Evolutionary conservation across 768 basidiomycete genomes (phyloP), one percentile per base, ranked within the genome.

Genomic region (Mycena olivaceomarginata): DNA sequence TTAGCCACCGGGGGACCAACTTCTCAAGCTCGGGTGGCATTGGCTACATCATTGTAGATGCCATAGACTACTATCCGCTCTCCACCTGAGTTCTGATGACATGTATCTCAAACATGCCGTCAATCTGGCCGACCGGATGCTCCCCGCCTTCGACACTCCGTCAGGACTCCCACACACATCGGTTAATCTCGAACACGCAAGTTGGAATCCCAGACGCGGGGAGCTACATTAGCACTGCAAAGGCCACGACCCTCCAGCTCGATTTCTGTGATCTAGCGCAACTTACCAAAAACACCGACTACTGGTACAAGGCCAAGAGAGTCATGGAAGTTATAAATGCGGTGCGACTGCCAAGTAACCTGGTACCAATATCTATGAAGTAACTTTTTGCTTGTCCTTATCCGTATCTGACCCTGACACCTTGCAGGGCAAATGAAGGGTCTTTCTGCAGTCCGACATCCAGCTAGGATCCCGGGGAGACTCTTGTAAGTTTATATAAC

Each of bases 381-480:
- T 95, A 63, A 89, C 18, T n/a, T n/a, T n/a, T n/a, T n/a, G 39
- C 6, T 57, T 48, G 4, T 57, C 10, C 13, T 15, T 6, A n/a
- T n/a, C n/a, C n/a, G n/a, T n/a, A n/a, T n/a, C n/a, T 25, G n/a
- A n/a, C n/a, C n/a, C n/a, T 4, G 10, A 57, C 12, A 11, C 51
- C 18, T 15, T 25, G 31, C 40, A 85, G 83, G 59, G 72, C 75
- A 9, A 70, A 77, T 48, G 72, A 76, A 22, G 84, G 82, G 16
- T 70, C 66, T 1, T 85, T 83, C 51, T 40, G 48, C 82, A 87
- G 22, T 89, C 92, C 13, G 89, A 93, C 37, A 94, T 96, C 75
- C 91, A 95, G 11, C 89, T 96, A 16, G 95, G 95, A 16, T 94
- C 94, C 25, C 88, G 95, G 39, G 95, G 93, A 56, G 95, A 96